Base-by-base conservation (phyloP, 2,329 filamentous ascomycete species). In the Purpureocillium lavendulum region DNA sequence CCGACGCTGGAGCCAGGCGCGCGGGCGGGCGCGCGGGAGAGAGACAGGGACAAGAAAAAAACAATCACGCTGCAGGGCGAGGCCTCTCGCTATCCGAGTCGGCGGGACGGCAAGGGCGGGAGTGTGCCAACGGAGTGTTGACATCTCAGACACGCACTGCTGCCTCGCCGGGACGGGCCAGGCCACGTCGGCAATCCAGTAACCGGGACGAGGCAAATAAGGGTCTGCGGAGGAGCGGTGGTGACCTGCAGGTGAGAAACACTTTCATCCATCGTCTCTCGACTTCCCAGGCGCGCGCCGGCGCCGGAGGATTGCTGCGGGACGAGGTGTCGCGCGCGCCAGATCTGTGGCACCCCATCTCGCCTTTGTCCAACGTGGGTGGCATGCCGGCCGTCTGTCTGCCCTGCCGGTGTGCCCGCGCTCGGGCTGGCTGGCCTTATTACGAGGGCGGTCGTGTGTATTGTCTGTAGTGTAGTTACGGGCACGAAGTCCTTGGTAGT, bases 321-420 rank as follows among this genome's bases (percentile, higher is more conserved):
- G 50, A 49, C 54, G 53, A 54, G 48, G 54, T 52, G 49, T 39
- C 43, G 44, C 47, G 48, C 46, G 46, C 39, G 41, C 51, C 55
- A 62, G 59, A 62, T 64, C 59, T 62, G 61, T 64, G 56, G 50
- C 46, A 62, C 61, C 48, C 58, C 58, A 62, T 62, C 59, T 62
- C 53, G 57, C 52, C 54, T 58, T 51, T 53, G 51, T 53, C 49
- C 43, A 49, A 57, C 55, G 49, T 45, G 34, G 41, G 10, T 40
- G 33, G 38, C 34, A 32, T 40, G 40, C 44, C 42, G 34, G 39
- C 24, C 35, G 21, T 35, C 30, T 26, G 21, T 10, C 21, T 26
- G 21, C 21, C 6, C 21, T 6, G 21, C 21, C 21, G n/a, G n/a
- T 26, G 21, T 26, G 21, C 21, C 21, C 10, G 21, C 10, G 10